phyloP scores from a whole-genome alignment of 345 rosid genomes.

The Linum trigynum region DNA sequence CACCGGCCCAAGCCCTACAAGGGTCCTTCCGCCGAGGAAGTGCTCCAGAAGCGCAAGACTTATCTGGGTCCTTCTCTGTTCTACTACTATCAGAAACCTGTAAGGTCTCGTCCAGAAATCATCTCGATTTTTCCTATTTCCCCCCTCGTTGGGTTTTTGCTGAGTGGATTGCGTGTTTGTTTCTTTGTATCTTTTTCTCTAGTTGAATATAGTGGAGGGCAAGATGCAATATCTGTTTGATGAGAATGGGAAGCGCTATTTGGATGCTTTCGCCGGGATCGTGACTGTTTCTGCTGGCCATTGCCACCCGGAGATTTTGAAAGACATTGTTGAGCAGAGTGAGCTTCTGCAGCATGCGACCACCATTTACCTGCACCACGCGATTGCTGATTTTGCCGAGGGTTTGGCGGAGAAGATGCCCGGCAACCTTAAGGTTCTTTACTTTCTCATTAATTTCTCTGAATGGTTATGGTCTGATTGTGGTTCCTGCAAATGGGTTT shows the following conservation, averaged over 20 bases:
- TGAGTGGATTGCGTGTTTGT: not conserved
- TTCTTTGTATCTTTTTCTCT: not conserved
- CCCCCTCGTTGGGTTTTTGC: not conserved
- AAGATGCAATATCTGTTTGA: slow-evolving; percentile 96
- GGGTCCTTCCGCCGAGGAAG: slow-evolving; percentile 65
- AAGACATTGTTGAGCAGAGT: slow-evolving; percentile 67
- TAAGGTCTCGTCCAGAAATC: slow-evolving; percentile 14
- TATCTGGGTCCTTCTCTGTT: slow-evolving; percentile 86
- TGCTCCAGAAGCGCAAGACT: slow-evolving; percentile 64
- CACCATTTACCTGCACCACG: slow-evolving; percentile 77
- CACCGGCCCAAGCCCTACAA: slow-evolving; percentile 57
- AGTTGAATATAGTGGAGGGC: slow-evolving; percentile 94
- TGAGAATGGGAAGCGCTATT: slow-evolving; percentile 62
- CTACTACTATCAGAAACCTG: slow-evolving; percentile 81
- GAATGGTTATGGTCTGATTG: not conserved
- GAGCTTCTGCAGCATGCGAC: slow-evolving; percentile 89
- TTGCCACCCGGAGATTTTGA: slow-evolving; percentile 72
- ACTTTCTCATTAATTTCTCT: slow-evolving; percentile 1
- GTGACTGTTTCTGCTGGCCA: slow-evolving; percentile 93
- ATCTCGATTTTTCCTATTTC: not conserved
- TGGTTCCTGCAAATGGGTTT: not conserved
- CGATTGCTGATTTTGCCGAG: slow-evolving; percentile 82
- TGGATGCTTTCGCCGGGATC: slow-evolving; percentile 87
- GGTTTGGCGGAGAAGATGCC: slow-evolving; percentile 88
- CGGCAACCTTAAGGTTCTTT: slow-evolving; percentile 64